Evolutionary conservation across 129 eudicot genomes (phyloP).

Genomic region (Rutidosis leptorrhynchoides): DNA sequence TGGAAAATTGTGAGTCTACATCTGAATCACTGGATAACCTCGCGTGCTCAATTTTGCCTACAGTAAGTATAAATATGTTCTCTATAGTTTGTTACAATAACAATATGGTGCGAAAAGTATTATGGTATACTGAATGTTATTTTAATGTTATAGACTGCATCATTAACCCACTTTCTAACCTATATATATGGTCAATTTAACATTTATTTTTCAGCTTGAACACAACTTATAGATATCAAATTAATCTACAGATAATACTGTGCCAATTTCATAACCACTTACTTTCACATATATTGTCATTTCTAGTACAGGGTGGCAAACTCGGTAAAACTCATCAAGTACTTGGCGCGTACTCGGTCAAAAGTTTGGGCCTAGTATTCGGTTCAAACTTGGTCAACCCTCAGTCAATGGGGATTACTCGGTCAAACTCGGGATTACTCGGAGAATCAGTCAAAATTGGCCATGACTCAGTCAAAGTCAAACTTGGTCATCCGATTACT

Average conservation of each 20-base stretch:
- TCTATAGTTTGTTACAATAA: background rate
- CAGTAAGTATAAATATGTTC: conserved; percentile 31
- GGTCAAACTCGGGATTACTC: no score
- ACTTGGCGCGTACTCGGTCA: no score
- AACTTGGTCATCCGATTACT: no score
- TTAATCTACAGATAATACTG: background rate
- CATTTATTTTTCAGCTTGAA: background rate
- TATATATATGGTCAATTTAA: conserved; percentile 2
- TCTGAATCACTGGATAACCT: conserved; percentile 56
- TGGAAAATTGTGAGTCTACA: conserved; percentile 58
- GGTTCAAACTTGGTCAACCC: no score
- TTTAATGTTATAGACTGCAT: background rate
- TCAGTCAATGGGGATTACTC: no score
- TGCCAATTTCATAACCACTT: conserved; percentile 1
- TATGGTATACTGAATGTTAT: background rate
- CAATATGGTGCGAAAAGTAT: background rate
- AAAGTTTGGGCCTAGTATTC: no score
- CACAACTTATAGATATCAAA: background rate
- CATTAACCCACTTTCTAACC: background rate
- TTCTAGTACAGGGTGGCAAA: no score
- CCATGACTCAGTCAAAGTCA: no score
- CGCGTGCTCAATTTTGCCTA: conserved; percentile 68
- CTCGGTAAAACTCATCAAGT: no score
- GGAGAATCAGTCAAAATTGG: no score
- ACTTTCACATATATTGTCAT: conserved; percentile 7